A percentile compares a stretch with the other conserved stretches of the same genome.
Conservation (phyloP, 31 red algal genomes). For the Endocladia muricata region DNA sequence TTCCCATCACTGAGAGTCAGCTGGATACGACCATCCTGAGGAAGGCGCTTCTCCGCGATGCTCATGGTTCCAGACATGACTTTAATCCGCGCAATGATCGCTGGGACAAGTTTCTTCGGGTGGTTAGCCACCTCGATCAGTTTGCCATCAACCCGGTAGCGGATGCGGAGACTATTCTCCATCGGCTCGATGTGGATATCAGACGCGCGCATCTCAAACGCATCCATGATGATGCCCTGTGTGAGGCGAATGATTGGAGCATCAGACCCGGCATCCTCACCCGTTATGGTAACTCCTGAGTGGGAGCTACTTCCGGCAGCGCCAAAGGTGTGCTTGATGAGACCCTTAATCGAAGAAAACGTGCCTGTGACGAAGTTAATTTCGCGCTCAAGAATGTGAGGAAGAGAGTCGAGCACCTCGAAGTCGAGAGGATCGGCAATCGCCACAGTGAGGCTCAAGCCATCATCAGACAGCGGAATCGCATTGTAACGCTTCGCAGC, state of each 20-base stretch:
- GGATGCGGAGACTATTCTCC: not conserved
- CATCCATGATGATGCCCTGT: not conserved
- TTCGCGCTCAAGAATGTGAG: not conserved
- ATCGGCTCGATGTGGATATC: not conserved
- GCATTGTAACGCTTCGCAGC: not conserved
- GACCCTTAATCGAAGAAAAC: not conserved
- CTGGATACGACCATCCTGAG: slow-evolving; percentile 22
- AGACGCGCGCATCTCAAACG: not conserved
- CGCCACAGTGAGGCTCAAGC: not conserved
- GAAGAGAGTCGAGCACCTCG: not conserved
- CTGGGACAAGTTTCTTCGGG: slow-evolving; percentile 11
- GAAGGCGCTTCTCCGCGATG: slow-evolving; percentile 22
- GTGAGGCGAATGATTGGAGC: not conserved
- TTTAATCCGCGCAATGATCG: slow-evolving; percentile 4
- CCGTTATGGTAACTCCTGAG: not conserved
- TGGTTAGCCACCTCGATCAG: not conserved
- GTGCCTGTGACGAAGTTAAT: not conserved
- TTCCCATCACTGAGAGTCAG: not conserved
- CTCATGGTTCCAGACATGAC: slow-evolving; percentile 1
- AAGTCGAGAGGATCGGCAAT: not conserved
- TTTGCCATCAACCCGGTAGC: slow-evolving; percentile 13
- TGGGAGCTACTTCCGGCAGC: not conserved
- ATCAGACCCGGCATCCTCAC: not conserved
- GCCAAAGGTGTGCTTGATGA: not conserved
- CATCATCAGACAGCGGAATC: not conserved